Base-by-base conservation (phyloP, 2,329 filamentous ascomycete genomes). In the Sclerotinia borealis region DNA sequence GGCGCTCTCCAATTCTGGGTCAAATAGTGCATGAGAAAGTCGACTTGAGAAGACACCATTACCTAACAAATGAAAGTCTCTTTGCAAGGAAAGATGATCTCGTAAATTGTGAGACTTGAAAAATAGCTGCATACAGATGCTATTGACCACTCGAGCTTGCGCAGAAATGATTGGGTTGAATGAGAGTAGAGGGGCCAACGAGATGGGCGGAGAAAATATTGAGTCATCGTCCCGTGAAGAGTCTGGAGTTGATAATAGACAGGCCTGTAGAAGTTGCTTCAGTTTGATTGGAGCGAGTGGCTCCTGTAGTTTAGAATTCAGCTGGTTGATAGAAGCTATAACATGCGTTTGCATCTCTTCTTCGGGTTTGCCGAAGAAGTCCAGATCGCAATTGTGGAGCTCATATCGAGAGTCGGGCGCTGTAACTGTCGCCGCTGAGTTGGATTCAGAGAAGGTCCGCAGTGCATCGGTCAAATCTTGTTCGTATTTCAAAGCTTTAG, bases 1-100 rank as follows among this genome's bases (percentile, higher is more conserved):
- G 3, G 92, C 89, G 31, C 88, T 90, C 69, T 90, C 87, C 55
- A 95, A 82, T 29, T 96, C 87, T 0, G 92, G 86, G 65, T 93
- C 89, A 71, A 98, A 98, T 0, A 99, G 80, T 0, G 92, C 89
- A 61, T 92, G 87, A 0, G 91, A 89, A 1, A 99, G 81, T 1
- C 88, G 86, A 58, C 88, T 89, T 59, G 89, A 87, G 74, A 97
- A 97, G 19, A 91, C 81, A 7, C 92, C 92, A 70, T 95, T 92
- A 2, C 92, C 90, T 8, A 98, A 80, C 1, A 98, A 81, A 59
- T 96, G 90, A 68, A 95, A 97, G 49, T 88, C 84, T 64, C 85
- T 85, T 71, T 96, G 92, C 1, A 96, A 73, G 5, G 81, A 80
- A 0, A 98, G 77, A 72, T 98, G 92, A 1, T 83, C 78, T 19